Conservation (phyloP, 305 asterid species). For the Rubia tinctorum region DNA sequence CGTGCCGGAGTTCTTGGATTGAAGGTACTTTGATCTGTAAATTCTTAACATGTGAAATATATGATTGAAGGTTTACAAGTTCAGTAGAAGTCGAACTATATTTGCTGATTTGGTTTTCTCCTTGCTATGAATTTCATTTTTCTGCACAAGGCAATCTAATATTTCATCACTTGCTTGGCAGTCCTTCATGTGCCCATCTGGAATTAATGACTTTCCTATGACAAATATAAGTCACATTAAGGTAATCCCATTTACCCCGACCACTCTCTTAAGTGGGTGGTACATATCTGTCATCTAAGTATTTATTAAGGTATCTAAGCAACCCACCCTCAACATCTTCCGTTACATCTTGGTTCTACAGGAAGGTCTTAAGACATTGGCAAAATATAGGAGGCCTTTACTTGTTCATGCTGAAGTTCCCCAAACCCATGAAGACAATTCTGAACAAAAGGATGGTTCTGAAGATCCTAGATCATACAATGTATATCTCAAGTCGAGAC, state of each 20-base stretch:
- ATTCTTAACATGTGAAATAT: not conserved
- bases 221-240: slow-evolving; percentile 78
- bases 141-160: slow-evolving; percentile 10
- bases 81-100: not conserved
- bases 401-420: slow-evolving; percentile 87
- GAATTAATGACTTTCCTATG: slow-evolving; percentile 97
- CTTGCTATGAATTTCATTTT: not conserved
- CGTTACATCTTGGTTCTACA: slow-evolving; percentile 24
- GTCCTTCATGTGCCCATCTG: slow-evolving; percentile 99
- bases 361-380: slow-evolving; percentile 81
- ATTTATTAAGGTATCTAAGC: not conserved
- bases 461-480: slow-evolving; percentile 63
- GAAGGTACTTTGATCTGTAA: slow-evolving; percentile 46
- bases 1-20: slow-evolving; percentile 95
- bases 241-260: slow-evolving; percentile 35
- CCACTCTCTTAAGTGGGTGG: not conserved
- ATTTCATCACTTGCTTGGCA: slow-evolving; percentile 23
- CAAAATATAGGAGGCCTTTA: slow-evolving; percentile 76
- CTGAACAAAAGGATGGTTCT: slow-evolving; percentile 31
- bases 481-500: slow-evolving; percentile 85
- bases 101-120: not conserved
- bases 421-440: slow-evolving; percentile 38
- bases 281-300: not conserved
- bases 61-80: not conserved
- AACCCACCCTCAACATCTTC: not conserved